Evolutionary conservation across 1,284 basidiomycete genomes (phyloP), one percentile per base, ranked within the genome.

Genomic region (Malassezia caprae): DNA sequence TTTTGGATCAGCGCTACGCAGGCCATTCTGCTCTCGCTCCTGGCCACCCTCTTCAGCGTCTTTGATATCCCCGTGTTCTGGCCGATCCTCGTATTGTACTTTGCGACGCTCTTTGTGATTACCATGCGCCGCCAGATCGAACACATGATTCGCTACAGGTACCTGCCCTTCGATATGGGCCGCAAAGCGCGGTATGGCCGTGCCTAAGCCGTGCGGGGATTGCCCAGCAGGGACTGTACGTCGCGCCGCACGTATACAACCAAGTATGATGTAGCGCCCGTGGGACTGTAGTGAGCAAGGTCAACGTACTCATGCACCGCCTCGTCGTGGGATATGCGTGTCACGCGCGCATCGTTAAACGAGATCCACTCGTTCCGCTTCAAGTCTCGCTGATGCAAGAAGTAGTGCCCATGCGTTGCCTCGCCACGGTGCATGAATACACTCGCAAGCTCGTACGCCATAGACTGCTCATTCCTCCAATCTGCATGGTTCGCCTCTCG

Each of bases 31-130:
- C 76, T 98, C 53, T 86, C 90, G 4, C 74, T 94, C 43, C 76
- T 85, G 50, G 59, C 53, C 31, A 71, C 63, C 7, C 47, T 56
- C 23, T 59, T 58, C 40, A 58, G 51, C 28, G 77, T 79, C 11
- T 93, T 93, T 67, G 90, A 96, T 75, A 85, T 96, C 17, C 93
- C 93, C 11, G 93, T 98, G 21, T 96, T 94, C 77, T 96, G 93
- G 90, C 90, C 90, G 11, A 94, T 96, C 76, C 81, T 94, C 44
- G 83, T 96, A 64, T 80, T 96, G 65, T 94, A 94, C 63, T 71
- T 76, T 59, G 69, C 68, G 62, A 67, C 77, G 61, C 63, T 78
- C 40, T 76, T 77, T 48, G 66, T 73, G 41, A 72, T 78, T 56
- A 77, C 76, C 27, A 73, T 77, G 68, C 57, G 69, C 41, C 60